A percentile compares a stretch with the other conserved stretches of the same genome.
Conservation (phyloP, 1,284 basidiomycete genomes). For the Phylloporus sp. region DNA sequence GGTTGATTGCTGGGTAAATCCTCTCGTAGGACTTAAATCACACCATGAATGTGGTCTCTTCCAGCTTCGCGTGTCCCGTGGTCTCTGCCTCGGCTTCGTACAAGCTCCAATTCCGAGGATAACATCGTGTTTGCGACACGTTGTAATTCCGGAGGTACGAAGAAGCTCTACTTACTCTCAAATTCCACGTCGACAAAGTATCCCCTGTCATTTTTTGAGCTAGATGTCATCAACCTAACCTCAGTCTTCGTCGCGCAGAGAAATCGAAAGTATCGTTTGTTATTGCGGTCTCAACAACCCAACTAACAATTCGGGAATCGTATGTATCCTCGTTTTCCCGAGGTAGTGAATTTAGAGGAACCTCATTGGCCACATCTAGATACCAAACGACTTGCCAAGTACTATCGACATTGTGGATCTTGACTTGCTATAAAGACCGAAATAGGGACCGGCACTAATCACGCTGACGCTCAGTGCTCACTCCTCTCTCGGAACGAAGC, state of each 20-base stretch:
- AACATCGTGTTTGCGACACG: not conserved
- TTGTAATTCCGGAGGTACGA: not conserved
- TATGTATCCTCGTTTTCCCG: not conserved
- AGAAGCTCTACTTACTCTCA: not conserved
- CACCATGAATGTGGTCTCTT: not conserved
- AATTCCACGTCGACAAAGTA: too few species aligned
- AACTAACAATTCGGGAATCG: not conserved
- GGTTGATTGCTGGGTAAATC: not conserved
- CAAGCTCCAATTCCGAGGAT: not conserved
- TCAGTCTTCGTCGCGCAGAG: not conserved
- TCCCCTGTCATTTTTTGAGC: too few species aligned
- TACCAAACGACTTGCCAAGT: not conserved
- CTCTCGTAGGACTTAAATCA: not conserved
- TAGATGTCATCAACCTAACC: not conserved
- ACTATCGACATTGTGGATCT: not conserved
- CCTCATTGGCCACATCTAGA: too few species aligned
- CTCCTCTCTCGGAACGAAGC: conserved; percentile 23
- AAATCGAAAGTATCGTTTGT: not conserved
- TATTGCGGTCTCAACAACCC: not conserved
- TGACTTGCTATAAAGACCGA: not conserved
- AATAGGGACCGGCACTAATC: not conserved
- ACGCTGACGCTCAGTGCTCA: not conserved
- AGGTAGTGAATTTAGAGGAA: too few species aligned
- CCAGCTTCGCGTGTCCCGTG: too few species aligned
- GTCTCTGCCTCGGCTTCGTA: not conserved